Evolutionary conservation across 805 yeast genomes (phyloP), one percentile per base, ranked within the genome.

Genomic region (Schizosaccharomyces osmophilus): DNA sequence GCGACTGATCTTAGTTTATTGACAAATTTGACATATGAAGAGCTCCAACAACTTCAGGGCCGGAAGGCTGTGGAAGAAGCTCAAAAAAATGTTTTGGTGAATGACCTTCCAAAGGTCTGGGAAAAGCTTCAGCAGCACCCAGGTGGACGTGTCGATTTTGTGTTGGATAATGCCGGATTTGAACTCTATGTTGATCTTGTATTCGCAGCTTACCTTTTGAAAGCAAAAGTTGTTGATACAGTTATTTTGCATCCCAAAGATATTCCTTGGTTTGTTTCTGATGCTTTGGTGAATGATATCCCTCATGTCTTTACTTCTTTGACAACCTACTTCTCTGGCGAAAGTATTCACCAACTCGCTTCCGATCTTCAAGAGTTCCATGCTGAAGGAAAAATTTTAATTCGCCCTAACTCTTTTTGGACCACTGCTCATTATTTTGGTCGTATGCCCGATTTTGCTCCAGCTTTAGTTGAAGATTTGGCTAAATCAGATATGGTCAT

Each of bases 211-310:
- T 83, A 84, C 69, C 67, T 85, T 64, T 72, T 93, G 29, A 95
- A 89, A 66, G 72, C 85, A 17, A 78, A 79, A n/a, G 70, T 89
- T 26, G 82, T 80, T 17, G 73, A 75, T 26, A 74, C 78, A 62
- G 80, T 90, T 63, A 83, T 81, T 24, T 61, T 67, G 24, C 98
- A 93, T 71, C 87, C 95, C 65, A 93, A 93, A 17, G 57, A 51
- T 29, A 29, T 51, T 63, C 97, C 97, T 42, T 93, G 97, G 94
- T 90, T 93, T 83, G 97, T 93, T 22, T 86, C 95, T 66, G 99
- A 93, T 71, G 94, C 93, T 8, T 82, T 88, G 81, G 79, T 86
- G 36, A 82, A 82, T 68, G 99, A 93, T 72, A 81, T 87, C 63
- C 63, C 59, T 24, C 61, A 64, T 32, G 22, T 75, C 48, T 61